Percentiles rank a stretch among this genome's conserved stretches.
phyloP scores from a whole-genome alignment of 768 basidiomycete genomes.

The Leucogyrophana mollusca region DNA sequence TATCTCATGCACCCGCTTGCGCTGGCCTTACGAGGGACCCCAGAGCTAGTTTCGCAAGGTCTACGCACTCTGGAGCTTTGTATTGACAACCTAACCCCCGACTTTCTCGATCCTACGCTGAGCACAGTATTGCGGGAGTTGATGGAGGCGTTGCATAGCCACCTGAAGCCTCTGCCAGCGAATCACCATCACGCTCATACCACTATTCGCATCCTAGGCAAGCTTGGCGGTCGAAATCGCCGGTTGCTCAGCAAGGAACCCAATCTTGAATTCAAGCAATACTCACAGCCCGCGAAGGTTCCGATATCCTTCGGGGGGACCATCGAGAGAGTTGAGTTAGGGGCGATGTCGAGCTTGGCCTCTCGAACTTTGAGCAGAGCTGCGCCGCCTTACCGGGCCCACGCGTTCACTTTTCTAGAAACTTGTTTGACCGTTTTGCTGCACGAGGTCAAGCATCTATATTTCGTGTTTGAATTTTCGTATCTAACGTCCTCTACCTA shows the following conservation, averaged over 20 bases:
- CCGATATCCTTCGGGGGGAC: constrained; percentile 73
- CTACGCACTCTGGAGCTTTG: constrained; percentile 96
- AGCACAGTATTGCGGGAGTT: constrained; percentile 89
- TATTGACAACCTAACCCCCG: constrained; percentile 96
- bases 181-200: constrained; percentile 91
- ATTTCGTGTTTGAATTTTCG: too few relatives aligned
- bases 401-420: constrained; percentile 72
- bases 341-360: constrained; percentile 65
- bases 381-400: constrained; percentile 44
- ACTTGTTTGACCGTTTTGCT: constrained; percentile 68
- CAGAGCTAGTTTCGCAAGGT: constrained; percentile 93
- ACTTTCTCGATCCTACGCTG: constrained; percentile 95
- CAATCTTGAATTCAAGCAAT: constrained; percentile 64
- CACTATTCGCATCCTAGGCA: constrained; percentile 94
- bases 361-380: constrained; percentile 56
- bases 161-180: constrained; percentile 86
- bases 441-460: constrained; percentile 78
- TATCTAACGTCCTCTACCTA: constrained; percentile 27
- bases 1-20: constrained; percentile 97
- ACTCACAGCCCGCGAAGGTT: constrained; percentile 69
- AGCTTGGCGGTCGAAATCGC: constrained; percentile 92
- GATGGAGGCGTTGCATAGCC: constrained; percentile 91
- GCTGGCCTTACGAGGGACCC: constrained; percentile 80
- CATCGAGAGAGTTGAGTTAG: constrained; percentile 61
- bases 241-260: constrained; percentile 82